Evolutionary conservation across 495 filamentous ascomycete species (phyloP).

Genomic region (Neurospora sp.): DNA sequence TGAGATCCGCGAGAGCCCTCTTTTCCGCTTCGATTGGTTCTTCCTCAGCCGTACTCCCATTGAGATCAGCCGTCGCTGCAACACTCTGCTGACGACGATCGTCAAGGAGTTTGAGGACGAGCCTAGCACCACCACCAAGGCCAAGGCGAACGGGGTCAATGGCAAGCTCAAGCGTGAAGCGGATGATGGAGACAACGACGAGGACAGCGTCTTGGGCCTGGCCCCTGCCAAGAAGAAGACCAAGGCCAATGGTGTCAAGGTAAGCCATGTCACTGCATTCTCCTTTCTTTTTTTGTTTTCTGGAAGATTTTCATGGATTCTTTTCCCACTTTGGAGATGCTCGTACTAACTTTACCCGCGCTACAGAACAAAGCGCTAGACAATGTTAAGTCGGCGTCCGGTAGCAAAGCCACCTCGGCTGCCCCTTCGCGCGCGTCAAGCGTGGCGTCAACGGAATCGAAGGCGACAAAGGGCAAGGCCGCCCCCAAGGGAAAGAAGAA

Average conservation of each 20-base stretch:
- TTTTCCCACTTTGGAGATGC: neutral
- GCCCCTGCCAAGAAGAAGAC: constrained; percentile 86
- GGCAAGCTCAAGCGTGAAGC: constrained; percentile 67
- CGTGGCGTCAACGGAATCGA: constrained; percentile 38
- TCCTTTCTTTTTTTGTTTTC: too few relatives aligned
- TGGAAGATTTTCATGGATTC: too few relatives aligned
- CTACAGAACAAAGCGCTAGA: constrained; percentile 53
- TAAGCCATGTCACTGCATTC: constrained; percentile 14
- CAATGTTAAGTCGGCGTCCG: constrained; percentile 45
- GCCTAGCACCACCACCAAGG: constrained; percentile 17
- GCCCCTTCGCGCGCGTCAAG: constrained; percentile 44
- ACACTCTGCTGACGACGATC: constrained; percentile 87
- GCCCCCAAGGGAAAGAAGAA: constrained; percentile 45
- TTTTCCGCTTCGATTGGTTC: constrained; percentile 99
- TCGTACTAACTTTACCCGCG: neutral
- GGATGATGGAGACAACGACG: constrained; percentile 74
- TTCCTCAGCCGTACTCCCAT: constrained; percentile 89
- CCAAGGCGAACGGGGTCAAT: constrained; percentile 51
- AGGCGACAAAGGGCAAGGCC: constrained; percentile 32
- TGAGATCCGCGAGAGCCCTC: constrained; percentile 84
- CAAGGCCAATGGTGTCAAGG: constrained; percentile 65
- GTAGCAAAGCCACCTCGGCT: constrained; percentile 46
- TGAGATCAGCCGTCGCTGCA: constrained; percentile 85
- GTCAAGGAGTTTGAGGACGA: constrained; percentile 80
- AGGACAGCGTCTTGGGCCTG: constrained; percentile 59